phyloP scores from a whole-genome alignment of 768 basidiomycete genomes.

The Calocybe cyanea region DNA sequence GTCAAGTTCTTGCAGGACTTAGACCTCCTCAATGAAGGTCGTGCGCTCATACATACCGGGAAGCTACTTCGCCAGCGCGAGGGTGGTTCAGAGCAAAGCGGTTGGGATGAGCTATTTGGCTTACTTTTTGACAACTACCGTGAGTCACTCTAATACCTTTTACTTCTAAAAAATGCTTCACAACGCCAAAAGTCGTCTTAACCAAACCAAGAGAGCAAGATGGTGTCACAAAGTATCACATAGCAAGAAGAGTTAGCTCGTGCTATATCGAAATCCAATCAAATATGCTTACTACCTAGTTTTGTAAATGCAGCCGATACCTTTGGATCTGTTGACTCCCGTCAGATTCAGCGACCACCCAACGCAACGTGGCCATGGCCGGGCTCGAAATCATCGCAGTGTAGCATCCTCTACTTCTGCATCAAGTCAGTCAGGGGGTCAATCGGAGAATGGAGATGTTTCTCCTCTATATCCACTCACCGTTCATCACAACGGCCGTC shows the following conservation, averaged over 20 bases:
- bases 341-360: slow-evolving; percentile 77
- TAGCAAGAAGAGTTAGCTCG: slow-evolving; percentile 65
- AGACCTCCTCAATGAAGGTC: slow-evolving; percentile 81
- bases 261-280: background rate
- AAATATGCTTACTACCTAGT: background rate
- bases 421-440: slow-evolving; percentile 19
- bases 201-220: slow-evolving; percentile 77
- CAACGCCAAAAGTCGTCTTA: slow-evolving; percentile 62
- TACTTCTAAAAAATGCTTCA: slow-evolving; percentile 7
- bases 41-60: slow-evolving; percentile 80
- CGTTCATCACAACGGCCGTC: slow-evolving; percentile 82
- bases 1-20: slow-evolving; percentile 51
- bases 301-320: slow-evolving; percentile 72
- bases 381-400: slow-evolving; percentile 57
- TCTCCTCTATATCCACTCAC: slow-evolving; percentile 81
- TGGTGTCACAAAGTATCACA: slow-evolving; percentile 69
- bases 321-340: slow-evolving; percentile 81
- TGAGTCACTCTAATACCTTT: slow-evolving; percentile 35
- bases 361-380: slow-evolving; percentile 61
- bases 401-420: slow-evolving; percentile 13
- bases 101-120: slow-evolving; percentile 83
- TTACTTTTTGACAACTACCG: slow-evolving; percentile 94
- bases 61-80: slow-evolving; percentile 83
- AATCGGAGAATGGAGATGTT: slow-evolving; percentile 53
- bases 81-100: slow-evolving; percentile 68